A percentile compares a stretch with the other conserved stretches of the same genome.
Conservation (phyloP, 2,329 filamentous ascomycete genomes). For the Talaromyces sp. region DNA sequence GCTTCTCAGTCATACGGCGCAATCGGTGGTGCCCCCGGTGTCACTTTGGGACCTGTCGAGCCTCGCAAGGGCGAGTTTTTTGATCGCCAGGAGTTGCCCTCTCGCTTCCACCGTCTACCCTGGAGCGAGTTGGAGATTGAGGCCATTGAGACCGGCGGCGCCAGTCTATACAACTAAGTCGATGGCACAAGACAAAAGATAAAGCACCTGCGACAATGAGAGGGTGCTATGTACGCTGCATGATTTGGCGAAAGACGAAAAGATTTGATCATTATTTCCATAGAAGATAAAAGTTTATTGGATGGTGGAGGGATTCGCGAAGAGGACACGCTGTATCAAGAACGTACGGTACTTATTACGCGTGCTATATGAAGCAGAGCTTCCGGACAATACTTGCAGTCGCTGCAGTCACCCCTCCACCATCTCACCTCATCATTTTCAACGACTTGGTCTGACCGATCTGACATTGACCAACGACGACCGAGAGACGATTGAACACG, state of each 20-base stretch:
- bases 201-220: not conserved
- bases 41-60: slow-evolving; percentile 67
- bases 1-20: slow-evolving; percentile 36
- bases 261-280: slow-evolving; percentile 1
- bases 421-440: not conserved
- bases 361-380: not conserved
- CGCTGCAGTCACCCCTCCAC: not conserved
- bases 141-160: slow-evolving; percentile 89
- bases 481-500: not conserved
- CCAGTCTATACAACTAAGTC: slow-evolving; percentile 56
- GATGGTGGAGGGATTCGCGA: not conserved
- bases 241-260: not conserved
- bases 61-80: slow-evolving; percentile 74
- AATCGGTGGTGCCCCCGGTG: slow-evolving; percentile 62
- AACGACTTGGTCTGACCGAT: not conserved
- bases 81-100: slow-evolving; percentile 82
- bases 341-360: not conserved
- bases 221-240: not conserved
- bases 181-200: not conserved
- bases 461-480: not conserved
- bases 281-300: slow-evolving; percentile 5
- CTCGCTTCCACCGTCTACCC: slow-evolving; percentile 71
- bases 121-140: slow-evolving; percentile 86
- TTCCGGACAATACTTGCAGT: not conserved
- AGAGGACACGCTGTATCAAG: not conserved